phyloP scores from a whole-genome alignment of 2,329 filamentous ascomycete genomes.

The Malbranchea zuffiana region DNA sequence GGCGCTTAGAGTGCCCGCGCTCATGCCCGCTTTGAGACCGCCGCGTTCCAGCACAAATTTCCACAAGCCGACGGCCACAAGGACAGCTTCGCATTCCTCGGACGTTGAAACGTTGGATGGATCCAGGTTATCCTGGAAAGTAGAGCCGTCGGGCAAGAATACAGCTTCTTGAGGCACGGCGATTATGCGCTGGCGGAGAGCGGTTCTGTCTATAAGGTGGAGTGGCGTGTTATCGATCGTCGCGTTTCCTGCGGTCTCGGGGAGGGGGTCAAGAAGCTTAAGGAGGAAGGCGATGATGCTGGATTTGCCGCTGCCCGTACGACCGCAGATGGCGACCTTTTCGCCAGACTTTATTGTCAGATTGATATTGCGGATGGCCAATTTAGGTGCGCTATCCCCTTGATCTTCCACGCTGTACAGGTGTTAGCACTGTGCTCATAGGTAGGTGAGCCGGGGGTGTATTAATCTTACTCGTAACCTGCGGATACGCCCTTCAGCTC shows the following conservation, averaged over 20 bases:
- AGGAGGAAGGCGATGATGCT: slow-evolving; percentile 6
- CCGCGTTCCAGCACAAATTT: background rate
- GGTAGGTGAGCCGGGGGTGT: too few species aligned
- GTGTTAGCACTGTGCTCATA: too few species aligned
- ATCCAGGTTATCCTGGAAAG: slow-evolving; percentile 7
- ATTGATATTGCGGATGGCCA: slow-evolving; percentile 7
- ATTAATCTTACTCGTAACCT: slow-evolving; percentile 4
- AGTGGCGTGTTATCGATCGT: slow-evolving; percentile 10
- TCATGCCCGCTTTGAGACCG: slow-evolving; percentile 5
- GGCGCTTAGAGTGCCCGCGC: background rate
- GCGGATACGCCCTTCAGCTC: slow-evolving; percentile 7
- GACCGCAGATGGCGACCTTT: slow-evolving; percentile 15
- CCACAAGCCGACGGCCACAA: slow-evolving; percentile 8
- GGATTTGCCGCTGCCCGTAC: slow-evolving; percentile 13
- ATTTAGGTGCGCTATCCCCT: background rate
- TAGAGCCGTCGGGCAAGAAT: slow-evolving; percentile 4
- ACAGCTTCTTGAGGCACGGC: slow-evolving; percentile 13
- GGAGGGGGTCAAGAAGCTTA: slow-evolving; percentile 7
- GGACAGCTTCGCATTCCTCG: background rate
- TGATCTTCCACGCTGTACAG: background rate
- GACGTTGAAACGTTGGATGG: slow-evolving; percentile 1
- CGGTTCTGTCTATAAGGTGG: slow-evolving; percentile 4
- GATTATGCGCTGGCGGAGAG: slow-evolving; percentile 12
- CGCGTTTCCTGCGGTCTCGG: slow-evolving; percentile 1
- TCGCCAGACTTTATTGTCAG: slow-evolving; percentile 9